These are phyloP conservation scores for Dryadomyces sulphureus DNA, from an alignment of 2,329 filamentous ascomycete genomes.

Conservation along the genomic window DNA sequence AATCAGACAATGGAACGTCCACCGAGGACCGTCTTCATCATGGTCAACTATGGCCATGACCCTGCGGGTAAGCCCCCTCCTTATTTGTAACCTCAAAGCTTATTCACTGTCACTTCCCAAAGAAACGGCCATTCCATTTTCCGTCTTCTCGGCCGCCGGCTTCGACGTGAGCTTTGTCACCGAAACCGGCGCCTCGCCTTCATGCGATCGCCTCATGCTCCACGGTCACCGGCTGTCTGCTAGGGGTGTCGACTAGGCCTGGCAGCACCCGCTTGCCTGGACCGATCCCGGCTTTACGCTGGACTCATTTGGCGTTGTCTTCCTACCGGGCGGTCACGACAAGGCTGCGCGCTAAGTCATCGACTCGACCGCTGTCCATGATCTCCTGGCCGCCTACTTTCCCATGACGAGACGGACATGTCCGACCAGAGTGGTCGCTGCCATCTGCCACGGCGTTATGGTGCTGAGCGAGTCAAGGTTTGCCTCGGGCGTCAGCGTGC, in stretches of 20 bases:
- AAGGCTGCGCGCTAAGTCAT: slow-evolving; percentile 35
- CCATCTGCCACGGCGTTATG: slow-evolving; percentile 39
- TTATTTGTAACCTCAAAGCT: not conserved
- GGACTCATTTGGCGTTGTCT: slow-evolving; percentile 29
- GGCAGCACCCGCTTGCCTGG: slow-evolving; percentile 29
- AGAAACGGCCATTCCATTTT: slow-evolving; percentile 37
- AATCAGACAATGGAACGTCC: not conserved
- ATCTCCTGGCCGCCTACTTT: slow-evolving; percentile 29
- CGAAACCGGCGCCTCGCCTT: slow-evolving; percentile 29
- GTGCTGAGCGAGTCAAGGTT: slow-evolving; percentile 28
- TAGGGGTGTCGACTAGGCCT: slow-evolving; percentile 31
- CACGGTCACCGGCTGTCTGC: slow-evolving; percentile 68
- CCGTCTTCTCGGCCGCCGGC: slow-evolving; percentile 29
- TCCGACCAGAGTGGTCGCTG: slow-evolving; percentile 25
- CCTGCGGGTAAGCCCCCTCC: slow-evolving; percentile 27
- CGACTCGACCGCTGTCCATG: slow-evolving; percentile 29
- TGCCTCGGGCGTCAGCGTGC: slow-evolving; percentile 26
- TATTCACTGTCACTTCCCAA: not conserved
- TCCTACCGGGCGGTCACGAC: slow-evolving; percentile 38
- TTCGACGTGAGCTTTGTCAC: slow-evolving; percentile 35
- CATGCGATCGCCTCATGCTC: slow-evolving; percentile 34
- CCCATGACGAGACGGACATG: slow-evolving; percentile 24
- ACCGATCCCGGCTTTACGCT: slow-evolving; percentile 26
- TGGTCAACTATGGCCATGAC: slow-evolving; percentile 41
- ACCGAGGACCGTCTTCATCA: slow-evolving; percentile 26